Conservation (phyloP, 768 basidiomycete species). For the Boletus edulis region DNA sequence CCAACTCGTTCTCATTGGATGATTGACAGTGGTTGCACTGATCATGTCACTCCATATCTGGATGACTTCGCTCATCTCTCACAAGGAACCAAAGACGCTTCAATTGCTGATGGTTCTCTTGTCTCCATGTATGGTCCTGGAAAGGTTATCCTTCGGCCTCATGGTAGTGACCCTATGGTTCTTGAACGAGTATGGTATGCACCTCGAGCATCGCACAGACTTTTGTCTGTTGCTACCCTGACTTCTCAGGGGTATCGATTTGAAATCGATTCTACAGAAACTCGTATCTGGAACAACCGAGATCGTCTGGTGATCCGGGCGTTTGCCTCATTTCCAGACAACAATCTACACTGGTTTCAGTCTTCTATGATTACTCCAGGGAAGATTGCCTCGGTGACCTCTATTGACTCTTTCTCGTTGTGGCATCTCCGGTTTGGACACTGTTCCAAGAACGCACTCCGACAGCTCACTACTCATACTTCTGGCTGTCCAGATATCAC, state of each 20-base stretch:
- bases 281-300: neutral
- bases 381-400: no score
- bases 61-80: neutral
- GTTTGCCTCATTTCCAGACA: neutral
- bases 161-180: neutral
- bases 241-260: neutral
- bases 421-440: neutral
- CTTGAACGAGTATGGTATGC: neutral
- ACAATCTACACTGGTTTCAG: neutral
- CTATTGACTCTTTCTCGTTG: neutral
- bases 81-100: accelerated
- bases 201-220: neutral
- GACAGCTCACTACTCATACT: neutral
- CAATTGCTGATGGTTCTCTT: neutral
- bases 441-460: neutral
- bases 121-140: neutral
- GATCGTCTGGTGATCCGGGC: neutral
- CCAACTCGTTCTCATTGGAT: neutral
- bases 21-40: neutral
- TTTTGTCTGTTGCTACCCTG: neutral
- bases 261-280: neutral
- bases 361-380: neutral
- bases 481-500: accelerated
- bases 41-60: neutral
- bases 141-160: neutral